Conservation (phyloP, 345 rosid genomes). For the Sonneratia caseolaris region DNA sequence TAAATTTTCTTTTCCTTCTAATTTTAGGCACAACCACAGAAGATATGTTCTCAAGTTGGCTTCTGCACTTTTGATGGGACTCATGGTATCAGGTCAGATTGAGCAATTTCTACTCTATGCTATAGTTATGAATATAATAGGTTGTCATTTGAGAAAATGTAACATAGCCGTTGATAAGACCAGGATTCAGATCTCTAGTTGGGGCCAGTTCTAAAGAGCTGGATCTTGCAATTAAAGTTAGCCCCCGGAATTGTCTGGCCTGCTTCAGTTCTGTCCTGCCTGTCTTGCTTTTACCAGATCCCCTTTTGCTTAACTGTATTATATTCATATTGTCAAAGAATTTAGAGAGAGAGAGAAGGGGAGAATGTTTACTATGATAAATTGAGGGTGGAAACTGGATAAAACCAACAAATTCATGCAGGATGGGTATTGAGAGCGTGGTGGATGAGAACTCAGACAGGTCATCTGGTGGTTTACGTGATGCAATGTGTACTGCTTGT, state of each 20-base stretch:
- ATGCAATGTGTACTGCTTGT: constrained; percentile 62
- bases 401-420: constrained; percentile 13
- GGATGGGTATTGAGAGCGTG: constrained; percentile 60
- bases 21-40: constrained; percentile 52
- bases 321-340: too few species aligned
- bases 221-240: not conserved
- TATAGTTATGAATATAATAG: not conserved
- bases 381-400: not conserved
- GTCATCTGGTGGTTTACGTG: constrained; percentile 33
- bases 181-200: not conserved
- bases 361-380: not conserved
- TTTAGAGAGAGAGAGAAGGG: too few species aligned
- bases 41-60: constrained; percentile 74
- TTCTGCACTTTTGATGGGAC: constrained; percentile 67
- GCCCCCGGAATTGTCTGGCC: not conserved
- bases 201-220: not conserved
- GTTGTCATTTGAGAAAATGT: not conserved
- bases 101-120: not conserved
- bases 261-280: not conserved
- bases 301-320: not conserved
- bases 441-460: constrained; percentile 34
- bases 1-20: not conserved
- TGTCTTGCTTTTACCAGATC: not conserved
- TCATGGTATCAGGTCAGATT: constrained; percentile 54
- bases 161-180: too few species aligned